A percentile compares a stretch with the other conserved stretches of the same genome.
These are phyloP conservation scores for Rosa hybrid DNA, from an alignment of 331 rosid genomes.

Conservation along the genomic window DNA sequence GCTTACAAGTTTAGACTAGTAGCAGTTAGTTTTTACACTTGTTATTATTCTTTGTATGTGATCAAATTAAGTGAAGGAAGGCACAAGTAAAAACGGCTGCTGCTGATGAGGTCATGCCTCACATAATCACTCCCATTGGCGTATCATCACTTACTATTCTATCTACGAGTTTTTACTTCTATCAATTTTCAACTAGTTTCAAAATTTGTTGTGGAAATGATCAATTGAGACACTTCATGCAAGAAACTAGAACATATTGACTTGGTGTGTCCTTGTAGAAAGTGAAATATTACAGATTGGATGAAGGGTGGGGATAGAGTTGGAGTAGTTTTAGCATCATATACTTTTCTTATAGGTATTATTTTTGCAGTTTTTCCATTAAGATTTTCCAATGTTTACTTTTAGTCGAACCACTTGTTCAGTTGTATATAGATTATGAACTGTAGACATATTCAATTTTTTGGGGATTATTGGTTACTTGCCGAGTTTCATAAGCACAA, in stretches of 20 bases:
- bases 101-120: slow-evolving; percentile 25
- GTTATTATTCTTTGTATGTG: neutral
- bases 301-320: neutral
- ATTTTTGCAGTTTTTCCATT: too few species aligned
- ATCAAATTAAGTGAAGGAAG: slow-evolving; percentile 10
- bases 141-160: neutral
- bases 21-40: neutral
- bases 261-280: neutral
- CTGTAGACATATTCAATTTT: too few species aligned
- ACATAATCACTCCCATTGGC: slow-evolving; percentile 20
- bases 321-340: too few species aligned
- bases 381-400: too few species aligned
- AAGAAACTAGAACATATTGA: neutral
- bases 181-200: neutral
- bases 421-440: too few species aligned
- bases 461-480: too few species aligned
- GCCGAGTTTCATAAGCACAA: too few species aligned
- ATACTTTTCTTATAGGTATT: too few species aligned
- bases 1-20: neutral
- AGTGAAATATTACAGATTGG: neutral
- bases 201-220: neutral
- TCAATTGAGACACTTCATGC: neutral
- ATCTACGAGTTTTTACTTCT: neutral
- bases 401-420: too few species aligned
- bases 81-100: neutral